Evolutionary conservation across 2,329 filamentous ascomycete genomes (phyloP).

Genomic region (Fusarium abutilonis): DNA sequence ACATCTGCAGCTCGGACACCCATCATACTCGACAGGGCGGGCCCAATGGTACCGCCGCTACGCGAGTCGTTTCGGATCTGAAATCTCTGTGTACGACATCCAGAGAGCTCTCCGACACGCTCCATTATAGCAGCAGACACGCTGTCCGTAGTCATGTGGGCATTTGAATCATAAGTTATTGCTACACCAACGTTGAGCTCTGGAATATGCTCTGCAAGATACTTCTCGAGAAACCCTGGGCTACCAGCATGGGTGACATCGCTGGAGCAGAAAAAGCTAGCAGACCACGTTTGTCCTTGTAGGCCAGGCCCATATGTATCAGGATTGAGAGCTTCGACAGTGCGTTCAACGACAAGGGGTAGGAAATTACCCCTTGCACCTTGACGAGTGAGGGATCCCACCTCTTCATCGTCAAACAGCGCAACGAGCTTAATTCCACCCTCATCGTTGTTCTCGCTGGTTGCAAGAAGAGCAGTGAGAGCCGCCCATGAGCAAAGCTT

Average conservation of each 20-base stretch:
- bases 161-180: slow-evolving; percentile 84
- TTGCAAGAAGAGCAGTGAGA: slow-evolving; percentile 81
- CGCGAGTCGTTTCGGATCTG: slow-evolving; percentile 94
- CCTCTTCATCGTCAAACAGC: slow-evolving; percentile 98
- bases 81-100: slow-evolving; percentile 81
- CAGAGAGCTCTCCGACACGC: slow-evolving; percentile 78
- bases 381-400: slow-evolving; percentile 89
- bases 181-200: slow-evolving; percentile 88
- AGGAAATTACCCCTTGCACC: slow-evolving; percentile 92
- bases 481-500: slow-evolving; percentile 97
- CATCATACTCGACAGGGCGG: slow-evolving; percentile 82
- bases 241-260: slow-evolving; percentile 93
- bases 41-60: slow-evolving; percentile 93
- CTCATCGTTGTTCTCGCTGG: slow-evolving; percentile 64
- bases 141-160: slow-evolving; percentile 94
- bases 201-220: slow-evolving; percentile 86
- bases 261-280: slow-evolving; percentile 89
- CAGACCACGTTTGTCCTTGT: slow-evolving; percentile 79
- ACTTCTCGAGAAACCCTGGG: slow-evolving; percentile 88
- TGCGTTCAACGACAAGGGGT: slow-evolving; percentile 80
- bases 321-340: slow-evolving; percentile 74
- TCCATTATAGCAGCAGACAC: slow-evolving; percentile 84
- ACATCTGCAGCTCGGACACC: slow-evolving; percentile 87
- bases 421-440: slow-evolving; percentile 87
- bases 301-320: slow-evolving; percentile 66